phyloP scores from a whole-genome alignment of 23 red algal species.

The Chondrus crispus region DNA sequence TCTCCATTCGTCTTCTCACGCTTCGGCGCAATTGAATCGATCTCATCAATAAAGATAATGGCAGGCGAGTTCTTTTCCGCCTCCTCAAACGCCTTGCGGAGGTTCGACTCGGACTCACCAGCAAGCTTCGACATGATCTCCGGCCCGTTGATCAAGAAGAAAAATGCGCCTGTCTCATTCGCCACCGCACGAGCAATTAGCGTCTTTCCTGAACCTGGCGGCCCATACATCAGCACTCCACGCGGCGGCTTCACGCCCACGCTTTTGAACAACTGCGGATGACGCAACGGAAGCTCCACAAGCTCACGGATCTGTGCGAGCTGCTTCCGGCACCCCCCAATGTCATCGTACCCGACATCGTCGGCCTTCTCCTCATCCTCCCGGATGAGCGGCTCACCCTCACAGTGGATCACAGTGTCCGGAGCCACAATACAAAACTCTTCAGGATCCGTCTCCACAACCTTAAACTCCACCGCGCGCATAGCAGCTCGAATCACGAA shows the following conservation, averaged over 20 bases:
- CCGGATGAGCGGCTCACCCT: slow-evolving; percentile 95
- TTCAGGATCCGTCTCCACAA: slow-evolving; percentile 98
- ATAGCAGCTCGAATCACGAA: slow-evolving; percentile 93
- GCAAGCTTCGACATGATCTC: slow-evolving; percentile 99
- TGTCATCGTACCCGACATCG: slow-evolving; percentile 99
- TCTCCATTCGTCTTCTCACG: slow-evolving; percentile 99
- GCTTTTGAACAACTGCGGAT: slow-evolving; percentile 97
- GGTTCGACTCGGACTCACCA: slow-evolving; percentile 94
- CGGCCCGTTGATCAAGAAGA: slow-evolving; percentile 99
- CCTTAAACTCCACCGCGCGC: slow-evolving; percentile 98
- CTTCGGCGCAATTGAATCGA: slow-evolving; percentile 99
- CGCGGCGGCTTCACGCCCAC: slow-evolving; percentile 98
- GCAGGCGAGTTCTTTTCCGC: slow-evolving; percentile 99
- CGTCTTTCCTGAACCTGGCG: slow-evolving; percentile 96
- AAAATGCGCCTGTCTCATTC: slow-evolving; percentile 99
- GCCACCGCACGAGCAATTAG: slow-evolving; percentile 98
- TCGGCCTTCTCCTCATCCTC: slow-evolving; percentile 98
- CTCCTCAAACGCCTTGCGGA: slow-evolving; percentile 99
- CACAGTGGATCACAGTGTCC: slow-evolving; percentile 99
- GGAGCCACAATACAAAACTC: slow-evolving; percentile 98
- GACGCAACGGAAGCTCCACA: slow-evolving; percentile 97
- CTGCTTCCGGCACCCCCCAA: slow-evolving; percentile 97
- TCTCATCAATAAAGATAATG: slow-evolving; percentile 99
- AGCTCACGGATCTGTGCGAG: slow-evolving; percentile 99
- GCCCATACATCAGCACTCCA: slow-evolving; percentile 97